Conservation (phyloP, 768 basidiomycete genomes). For the Austroboletus eburneus region DNA sequence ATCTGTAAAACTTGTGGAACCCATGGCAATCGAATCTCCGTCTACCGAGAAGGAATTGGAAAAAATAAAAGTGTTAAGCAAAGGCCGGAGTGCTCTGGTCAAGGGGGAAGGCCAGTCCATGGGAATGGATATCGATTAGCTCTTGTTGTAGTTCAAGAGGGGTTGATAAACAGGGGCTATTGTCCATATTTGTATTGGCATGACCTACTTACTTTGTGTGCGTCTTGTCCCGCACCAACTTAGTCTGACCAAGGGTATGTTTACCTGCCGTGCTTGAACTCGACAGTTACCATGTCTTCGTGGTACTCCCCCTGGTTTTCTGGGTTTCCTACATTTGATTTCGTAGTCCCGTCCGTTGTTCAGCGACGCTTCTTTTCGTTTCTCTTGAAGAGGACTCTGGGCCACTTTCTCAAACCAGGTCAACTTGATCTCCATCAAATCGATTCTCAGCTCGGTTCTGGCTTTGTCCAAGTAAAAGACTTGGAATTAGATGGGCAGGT, state of each 20-base stretch:
- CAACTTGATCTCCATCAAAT: constrained; percentile 85
- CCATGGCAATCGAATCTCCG: constrained; percentile 42
- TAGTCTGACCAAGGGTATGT: constrained; percentile 12
- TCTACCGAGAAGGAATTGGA: constrained; percentile 55
- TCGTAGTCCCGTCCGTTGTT: constrained; percentile 64
- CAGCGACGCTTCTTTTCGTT: constrained; percentile 91
- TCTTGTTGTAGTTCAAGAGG: no score
- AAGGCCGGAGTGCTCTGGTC: constrained; percentile 68
- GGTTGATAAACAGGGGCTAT: constrained; percentile 15
- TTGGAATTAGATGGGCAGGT: constrained; percentile 76
- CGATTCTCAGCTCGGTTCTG: constrained; percentile 90
- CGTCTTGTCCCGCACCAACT: background rate
- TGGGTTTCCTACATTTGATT: constrained; percentile 58
- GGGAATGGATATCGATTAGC: constrained; percentile 82
- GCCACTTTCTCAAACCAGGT: constrained; percentile 83
- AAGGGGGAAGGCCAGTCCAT: constrained; percentile 83
- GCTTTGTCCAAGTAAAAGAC: constrained; percentile 81
- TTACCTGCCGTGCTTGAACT: constrained; percentile 10
- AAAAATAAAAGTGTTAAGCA: constrained; percentile 71
- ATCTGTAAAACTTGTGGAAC: constrained; percentile 65
- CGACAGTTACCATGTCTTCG: constrained; percentile 36
- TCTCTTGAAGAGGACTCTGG: constrained; percentile 75
- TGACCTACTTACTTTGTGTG: background rate
- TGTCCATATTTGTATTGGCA: constrained; percentile 15
- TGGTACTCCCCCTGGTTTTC: constrained; percentile 59